These are phyloP conservation scores for Aureobasidium pullulans DNA, from an alignment of 2,329 filamentous ascomycete genomes.

Conservation along the genomic window DNA sequence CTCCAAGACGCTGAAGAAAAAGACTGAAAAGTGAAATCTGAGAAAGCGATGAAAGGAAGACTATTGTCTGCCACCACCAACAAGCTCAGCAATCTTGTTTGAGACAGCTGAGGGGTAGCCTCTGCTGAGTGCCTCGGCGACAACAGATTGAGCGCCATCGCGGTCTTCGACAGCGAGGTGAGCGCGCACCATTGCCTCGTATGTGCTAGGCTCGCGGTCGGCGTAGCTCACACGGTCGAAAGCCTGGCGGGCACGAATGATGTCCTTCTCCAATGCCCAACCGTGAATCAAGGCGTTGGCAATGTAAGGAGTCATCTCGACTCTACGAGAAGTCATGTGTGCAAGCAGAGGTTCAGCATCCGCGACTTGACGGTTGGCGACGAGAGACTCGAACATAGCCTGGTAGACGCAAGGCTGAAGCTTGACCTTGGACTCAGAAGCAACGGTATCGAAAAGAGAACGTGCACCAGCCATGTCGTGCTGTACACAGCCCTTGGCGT, in stretches of 20 bases:
- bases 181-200: conserved; percentile 95
- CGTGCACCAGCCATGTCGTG: conserved; percentile 84
- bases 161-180: conserved; percentile 80
- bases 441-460: conserved; percentile 72
- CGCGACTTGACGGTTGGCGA: conserved; percentile 80
- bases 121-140: conserved; percentile 81
- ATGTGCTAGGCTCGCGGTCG: conserved; percentile 91
- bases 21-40: not conserved
- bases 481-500: conserved; percentile 88
- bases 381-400: conserved; percentile 93
- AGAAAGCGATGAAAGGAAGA: not conserved
- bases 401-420: conserved; percentile 87
- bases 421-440: conserved; percentile 58
- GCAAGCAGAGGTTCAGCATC: conserved; percentile 67
- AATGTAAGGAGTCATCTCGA: conserved; percentile 93
- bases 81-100: conserved; percentile 85
- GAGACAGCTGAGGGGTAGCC: conserved; percentile 89
- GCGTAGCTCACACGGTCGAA: conserved; percentile 71
- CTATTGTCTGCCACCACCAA: conserved; percentile 33
- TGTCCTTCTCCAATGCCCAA: conserved; percentile 79
- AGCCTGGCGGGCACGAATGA: conserved; percentile 68
- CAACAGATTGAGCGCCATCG: conserved; percentile 65
- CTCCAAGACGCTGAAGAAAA: conserved; percentile 2
- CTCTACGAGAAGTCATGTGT: conserved; percentile 64
- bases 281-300: conserved; percentile 97